Conservation (phyloP, 2,329 filamentous ascomycete species). For the Alternaria tenuissima region DNA sequence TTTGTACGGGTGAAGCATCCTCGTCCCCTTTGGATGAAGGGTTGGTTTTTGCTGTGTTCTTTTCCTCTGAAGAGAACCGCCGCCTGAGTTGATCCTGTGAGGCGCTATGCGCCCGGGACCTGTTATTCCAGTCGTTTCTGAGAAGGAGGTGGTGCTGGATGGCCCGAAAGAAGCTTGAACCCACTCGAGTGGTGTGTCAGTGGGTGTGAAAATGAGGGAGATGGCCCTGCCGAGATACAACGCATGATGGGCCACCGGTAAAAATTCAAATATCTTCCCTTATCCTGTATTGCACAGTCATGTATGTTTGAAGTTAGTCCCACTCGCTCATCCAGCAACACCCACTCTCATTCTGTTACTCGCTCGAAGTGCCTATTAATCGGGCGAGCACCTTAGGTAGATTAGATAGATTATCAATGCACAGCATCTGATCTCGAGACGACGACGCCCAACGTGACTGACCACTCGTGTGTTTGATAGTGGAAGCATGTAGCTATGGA, state of each 20-base stretch:
- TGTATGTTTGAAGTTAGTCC: constrained; percentile 11
- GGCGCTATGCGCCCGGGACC: constrained; percentile 42
- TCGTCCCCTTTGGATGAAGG: constrained; percentile 50
- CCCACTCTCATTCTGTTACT: constrained; percentile 22
- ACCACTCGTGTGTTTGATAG: not conserved
- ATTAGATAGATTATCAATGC: constrained; percentile 21
- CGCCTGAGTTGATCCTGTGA: constrained; percentile 45
- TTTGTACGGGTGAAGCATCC: constrained; percentile 48
- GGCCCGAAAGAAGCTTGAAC: constrained; percentile 6
- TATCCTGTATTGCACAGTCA: constrained; percentile 16
- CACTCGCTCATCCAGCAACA: constrained; percentile 26
- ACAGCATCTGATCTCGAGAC: constrained; percentile 8
- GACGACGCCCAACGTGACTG: not conserved
- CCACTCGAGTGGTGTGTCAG: constrained; percentile 21
- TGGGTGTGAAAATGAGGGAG: constrained; percentile 30
- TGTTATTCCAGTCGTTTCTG: constrained; percentile 20
- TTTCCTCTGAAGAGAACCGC: constrained; percentile 30
- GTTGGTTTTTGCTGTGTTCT: constrained; percentile 49
- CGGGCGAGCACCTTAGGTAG: constrained; percentile 22
- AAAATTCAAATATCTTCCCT: constrained; percentile 35
- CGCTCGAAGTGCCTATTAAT: constrained; percentile 18
- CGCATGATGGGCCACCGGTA: constrained; percentile 29
- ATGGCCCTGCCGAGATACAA: constrained; percentile 18
- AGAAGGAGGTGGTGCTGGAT: constrained; percentile 22
- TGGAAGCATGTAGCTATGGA: not conserved